Conservation (phyloP, 306 rosid genomes). For the Acmispon strigosus region DNA sequence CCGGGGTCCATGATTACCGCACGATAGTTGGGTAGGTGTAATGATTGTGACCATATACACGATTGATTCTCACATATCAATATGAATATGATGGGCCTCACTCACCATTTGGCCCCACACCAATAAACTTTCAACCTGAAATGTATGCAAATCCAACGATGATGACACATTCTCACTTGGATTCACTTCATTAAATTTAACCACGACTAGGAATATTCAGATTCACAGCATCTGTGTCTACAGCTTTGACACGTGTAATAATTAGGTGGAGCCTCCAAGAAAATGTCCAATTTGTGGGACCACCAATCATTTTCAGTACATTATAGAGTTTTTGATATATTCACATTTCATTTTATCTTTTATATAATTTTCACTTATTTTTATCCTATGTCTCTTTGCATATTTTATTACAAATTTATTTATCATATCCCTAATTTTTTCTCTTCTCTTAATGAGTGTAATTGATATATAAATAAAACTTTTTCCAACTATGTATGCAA, state of each 20-base stretch:
- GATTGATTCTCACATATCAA: not conserved
- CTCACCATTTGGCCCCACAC: not conserved
- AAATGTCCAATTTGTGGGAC: conserved; percentile 19
- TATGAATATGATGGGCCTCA: not conserved
- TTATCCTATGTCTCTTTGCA: too few relatives aligned
- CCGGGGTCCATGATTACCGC: not conserved
- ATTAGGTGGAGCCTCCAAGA: conserved; percentile 11
- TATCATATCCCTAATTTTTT: too few relatives aligned
- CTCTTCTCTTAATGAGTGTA: too few relatives aligned
- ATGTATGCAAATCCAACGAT: conserved; percentile 17
- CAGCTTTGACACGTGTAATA: conserved; percentile 26
- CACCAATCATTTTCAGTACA: conserved; percentile 30
- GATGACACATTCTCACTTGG: not conserved
- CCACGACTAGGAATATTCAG: too few relatives aligned
- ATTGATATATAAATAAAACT: too few relatives aligned
- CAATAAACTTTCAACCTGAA: too few relatives aligned
- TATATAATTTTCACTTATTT: too few relatives aligned
- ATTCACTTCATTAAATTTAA: too few relatives aligned
- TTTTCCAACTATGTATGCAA: too few relatives aligned
- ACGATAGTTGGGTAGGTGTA: conserved; percentile 5
- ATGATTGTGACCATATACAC: conserved; percentile 27
- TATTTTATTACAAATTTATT: too few relatives aligned
- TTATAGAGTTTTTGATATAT: too few relatives aligned
- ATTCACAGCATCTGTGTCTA: not conserved
- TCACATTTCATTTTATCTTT: too few relatives aligned